Conservation (phyloP, 495 filamentous ascomycete genomes). For the Annulohypoxylon nitens region DNA sequence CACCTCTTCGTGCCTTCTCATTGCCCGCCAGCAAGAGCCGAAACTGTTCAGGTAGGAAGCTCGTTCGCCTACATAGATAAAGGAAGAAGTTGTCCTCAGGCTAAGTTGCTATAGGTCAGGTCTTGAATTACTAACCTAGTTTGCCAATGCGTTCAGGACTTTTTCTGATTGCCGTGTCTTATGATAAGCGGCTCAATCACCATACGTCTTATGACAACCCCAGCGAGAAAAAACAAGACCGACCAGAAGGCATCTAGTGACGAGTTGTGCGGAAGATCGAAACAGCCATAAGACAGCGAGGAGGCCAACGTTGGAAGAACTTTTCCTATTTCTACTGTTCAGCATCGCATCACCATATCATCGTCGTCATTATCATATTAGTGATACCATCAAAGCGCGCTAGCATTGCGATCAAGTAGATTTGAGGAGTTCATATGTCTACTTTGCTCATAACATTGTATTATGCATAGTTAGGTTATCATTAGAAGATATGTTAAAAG, state of each 20-base stretch:
- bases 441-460: constrained; percentile 16
- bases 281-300: not conserved
- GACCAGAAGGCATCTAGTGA: not conserved
- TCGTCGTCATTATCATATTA: constrained; percentile 39
- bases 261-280: not conserved
- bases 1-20: no score
- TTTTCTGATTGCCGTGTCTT: constrained; percentile 49
- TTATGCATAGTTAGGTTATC: not conserved
- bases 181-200: constrained; percentile 27
- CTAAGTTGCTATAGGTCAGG: constrained; percentile 26
- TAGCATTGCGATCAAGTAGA: constrained; percentile 36
- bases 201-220: not conserved
- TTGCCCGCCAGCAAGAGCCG: not conserved
- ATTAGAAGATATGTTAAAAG: not conserved
- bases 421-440: constrained; percentile 26
- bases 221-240: not conserved
- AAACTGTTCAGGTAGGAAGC: not conserved
- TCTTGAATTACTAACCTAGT: constrained; percentile 38
- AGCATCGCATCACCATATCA: constrained; percentile 27
- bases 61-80: not conserved
- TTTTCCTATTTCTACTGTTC: constrained; percentile 12
- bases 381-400: constrained; percentile 44
- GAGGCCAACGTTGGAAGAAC: not conserved
- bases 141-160: constrained; percentile 37
- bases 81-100: not conserved